Conservation (phyloP, 208 protist species). For the Acanthamoeba royreba region DNA sequence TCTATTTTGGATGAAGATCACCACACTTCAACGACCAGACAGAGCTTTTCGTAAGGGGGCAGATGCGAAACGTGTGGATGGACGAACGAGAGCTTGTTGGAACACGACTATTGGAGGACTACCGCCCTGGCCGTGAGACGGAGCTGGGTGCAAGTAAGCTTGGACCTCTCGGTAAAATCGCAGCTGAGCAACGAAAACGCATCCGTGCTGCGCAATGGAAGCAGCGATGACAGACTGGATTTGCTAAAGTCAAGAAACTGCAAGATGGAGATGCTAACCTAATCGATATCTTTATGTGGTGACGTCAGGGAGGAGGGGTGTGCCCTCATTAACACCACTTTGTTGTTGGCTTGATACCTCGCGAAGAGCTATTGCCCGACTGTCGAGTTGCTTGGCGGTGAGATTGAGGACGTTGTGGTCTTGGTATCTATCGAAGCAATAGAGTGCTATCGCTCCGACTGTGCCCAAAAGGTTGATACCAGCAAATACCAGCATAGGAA, state of each 20-base stretch:
- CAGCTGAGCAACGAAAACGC: too few species aligned
- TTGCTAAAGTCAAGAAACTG: too few species aligned
- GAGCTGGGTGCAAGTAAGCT: neutral
- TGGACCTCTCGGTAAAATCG: neutral
- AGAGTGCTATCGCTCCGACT: neutral
- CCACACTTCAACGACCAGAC: neutral
- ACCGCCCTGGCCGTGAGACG: neutral
- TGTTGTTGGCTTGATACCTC: too few species aligned
- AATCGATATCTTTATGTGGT: too few species aligned
- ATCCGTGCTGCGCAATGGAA: too few species aligned
- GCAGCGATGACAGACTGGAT: too few species aligned
- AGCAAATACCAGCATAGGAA: slow-evolving; percentile 17
- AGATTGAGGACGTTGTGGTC: neutral
- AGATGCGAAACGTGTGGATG: neutral
- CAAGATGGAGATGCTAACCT: too few species aligned
- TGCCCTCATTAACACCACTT: too few species aligned
- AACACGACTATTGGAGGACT: neutral
- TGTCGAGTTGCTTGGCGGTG: neutral
- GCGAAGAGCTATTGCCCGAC: too few species aligned
- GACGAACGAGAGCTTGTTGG: too few species aligned
- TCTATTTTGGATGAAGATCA: neutral
- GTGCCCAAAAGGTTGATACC: slow-evolving; percentile 4
- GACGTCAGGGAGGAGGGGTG: too few species aligned
- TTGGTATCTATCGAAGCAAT: neutral
- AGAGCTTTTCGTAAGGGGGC: neutral